phyloP scores from a whole-genome alignment of 1,284 basidiomycete genomes.

The Leccinum subrobustum region DNA sequence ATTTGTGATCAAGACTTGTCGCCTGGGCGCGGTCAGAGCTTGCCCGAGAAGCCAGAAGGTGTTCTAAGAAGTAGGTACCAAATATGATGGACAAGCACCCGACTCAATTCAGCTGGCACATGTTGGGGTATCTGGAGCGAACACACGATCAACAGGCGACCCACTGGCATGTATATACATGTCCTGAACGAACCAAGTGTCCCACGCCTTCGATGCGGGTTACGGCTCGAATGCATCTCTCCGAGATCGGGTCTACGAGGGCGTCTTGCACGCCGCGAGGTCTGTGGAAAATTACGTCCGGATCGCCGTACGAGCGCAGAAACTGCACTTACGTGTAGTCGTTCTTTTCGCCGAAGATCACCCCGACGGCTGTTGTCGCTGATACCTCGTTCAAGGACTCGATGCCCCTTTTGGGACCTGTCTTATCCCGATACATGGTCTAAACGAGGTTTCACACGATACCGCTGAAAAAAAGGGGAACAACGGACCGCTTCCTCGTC shows the following conservation, averaged over 20 bases:
- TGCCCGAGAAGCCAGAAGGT: too few relatives aligned
- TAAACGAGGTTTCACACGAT: conserved; percentile 2
- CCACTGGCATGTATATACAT: not conserved
- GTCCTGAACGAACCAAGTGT: conserved; percentile 42
- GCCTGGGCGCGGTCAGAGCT: too few relatives aligned
- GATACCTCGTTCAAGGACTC: conserved; percentile 42
- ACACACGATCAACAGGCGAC: not conserved
- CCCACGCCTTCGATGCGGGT: conserved; percentile 42
- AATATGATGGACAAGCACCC: conserved; percentile 13
- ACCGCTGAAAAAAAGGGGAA: not conserved
- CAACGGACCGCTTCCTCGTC: conserved; percentile 49
- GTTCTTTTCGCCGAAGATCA: conserved; percentile 47
- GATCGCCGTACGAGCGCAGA: not conserved
- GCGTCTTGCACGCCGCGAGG: conserved; percentile 45
- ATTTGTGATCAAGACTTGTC: too few relatives aligned
- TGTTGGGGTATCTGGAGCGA: conserved; percentile 27
- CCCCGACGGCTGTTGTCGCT: conserved; percentile 40
- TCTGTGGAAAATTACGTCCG: conserved; percentile 20
- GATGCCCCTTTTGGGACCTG: conserved; percentile 49
- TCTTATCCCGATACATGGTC: conserved; percentile 33
- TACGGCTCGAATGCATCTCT: conserved; percentile 42
- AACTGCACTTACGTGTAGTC: conserved; percentile 47
- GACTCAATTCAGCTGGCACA: conserved; percentile 20
- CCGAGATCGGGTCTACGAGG: conserved; percentile 43
- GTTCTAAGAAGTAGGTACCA: too few relatives aligned